These are phyloP conservation scores for Cucumis cinereus DNA, from an alignment of 306 rosid genomes.

Conservation along the genomic window DNA sequence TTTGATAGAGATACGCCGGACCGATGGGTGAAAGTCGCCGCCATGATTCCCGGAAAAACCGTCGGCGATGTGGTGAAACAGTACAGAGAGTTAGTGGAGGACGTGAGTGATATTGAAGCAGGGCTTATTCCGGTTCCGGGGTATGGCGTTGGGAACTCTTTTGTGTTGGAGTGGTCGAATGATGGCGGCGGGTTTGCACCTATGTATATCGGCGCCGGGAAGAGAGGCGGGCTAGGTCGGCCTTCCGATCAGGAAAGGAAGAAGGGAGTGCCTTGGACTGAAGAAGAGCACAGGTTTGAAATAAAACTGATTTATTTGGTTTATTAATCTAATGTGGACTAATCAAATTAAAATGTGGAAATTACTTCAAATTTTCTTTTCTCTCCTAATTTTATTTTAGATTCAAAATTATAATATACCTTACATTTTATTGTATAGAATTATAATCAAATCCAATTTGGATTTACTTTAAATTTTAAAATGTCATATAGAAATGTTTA, in stretches of 20 bases:
- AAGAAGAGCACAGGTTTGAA: slow-evolving; percentile 10
- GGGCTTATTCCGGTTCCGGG: slow-evolving; percentile 5
- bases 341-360: not conserved
- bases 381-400: no score
- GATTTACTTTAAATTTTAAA: not conserved
- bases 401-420: no score
- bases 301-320: not conserved
- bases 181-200: not conserved
- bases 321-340: not conserved
- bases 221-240: not conserved
- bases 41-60: slow-evolving; percentile 10
- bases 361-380: not conserved
- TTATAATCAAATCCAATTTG: not conserved
- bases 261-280: slow-evolving; percentile 13
- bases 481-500: not conserved
- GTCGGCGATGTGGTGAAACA: slow-evolving; percentile 8
- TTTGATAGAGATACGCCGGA: slow-evolving; percentile 10
- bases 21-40: slow-evolving; percentile 11
- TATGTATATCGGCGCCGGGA: not conserved
- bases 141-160: not conserved
- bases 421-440: not conserved
- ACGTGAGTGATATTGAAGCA: slow-evolving; percentile 12
- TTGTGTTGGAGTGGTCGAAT: slow-evolving; percentile 4
- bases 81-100: slow-evolving; percentile 12
- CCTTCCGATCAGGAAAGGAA: slow-evolving; percentile 10